These are phyloP conservation scores for Cryptococcus amylolentus DNA, from an alignment of 1,284 basidiomycete species.

Conservation along the genomic window DNA sequence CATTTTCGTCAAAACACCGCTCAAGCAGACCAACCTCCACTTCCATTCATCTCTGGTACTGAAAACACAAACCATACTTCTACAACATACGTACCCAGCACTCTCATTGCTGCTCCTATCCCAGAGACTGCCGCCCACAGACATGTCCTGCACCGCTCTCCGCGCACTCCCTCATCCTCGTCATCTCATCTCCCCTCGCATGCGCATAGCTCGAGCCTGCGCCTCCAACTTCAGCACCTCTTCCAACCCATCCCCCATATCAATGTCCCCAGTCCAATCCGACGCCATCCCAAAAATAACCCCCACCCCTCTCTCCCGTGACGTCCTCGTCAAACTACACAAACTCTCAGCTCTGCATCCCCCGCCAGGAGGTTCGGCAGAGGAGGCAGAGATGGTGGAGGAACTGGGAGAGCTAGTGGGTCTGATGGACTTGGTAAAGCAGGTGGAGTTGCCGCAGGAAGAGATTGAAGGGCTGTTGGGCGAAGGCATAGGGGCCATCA, in stretches of 20 bases:
- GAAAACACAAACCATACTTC: too few relatives aligned
- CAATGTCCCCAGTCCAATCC: background rate
- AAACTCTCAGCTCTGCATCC: slow-evolving; percentile 30
- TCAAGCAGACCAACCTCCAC: too few relatives aligned
- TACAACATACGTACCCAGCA: too few relatives aligned
- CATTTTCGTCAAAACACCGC: too few relatives aligned
- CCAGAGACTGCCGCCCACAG: too few relatives aligned
- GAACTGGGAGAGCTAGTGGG: slow-evolving; percentile 26
- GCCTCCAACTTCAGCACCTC: slow-evolving; percentile 5
- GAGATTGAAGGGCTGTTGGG: slow-evolving; percentile 19
- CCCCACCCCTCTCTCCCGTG: slow-evolving; percentile 9
- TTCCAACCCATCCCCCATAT: background rate
- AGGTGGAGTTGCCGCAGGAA: slow-evolving; percentile 22
- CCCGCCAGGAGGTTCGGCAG: slow-evolving; percentile 21
- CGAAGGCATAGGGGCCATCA: slow-evolving; percentile 25
- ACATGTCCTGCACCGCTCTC: background rate
- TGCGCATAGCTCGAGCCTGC: background rate
- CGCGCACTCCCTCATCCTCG: too few relatives aligned
- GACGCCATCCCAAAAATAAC: background rate
- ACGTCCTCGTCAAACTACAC: slow-evolving; percentile 22
- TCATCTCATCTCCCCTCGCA: background rate
- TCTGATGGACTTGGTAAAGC: slow-evolving; percentile 34
- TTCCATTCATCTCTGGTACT: background rate
- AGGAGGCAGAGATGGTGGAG: slow-evolving; percentile 21
- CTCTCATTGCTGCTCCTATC: too few relatives aligned